Evolutionary conservation across 1,284 basidiomycete genomes (phyloP).

Genomic region (Irpex rosettiformis): DNA sequence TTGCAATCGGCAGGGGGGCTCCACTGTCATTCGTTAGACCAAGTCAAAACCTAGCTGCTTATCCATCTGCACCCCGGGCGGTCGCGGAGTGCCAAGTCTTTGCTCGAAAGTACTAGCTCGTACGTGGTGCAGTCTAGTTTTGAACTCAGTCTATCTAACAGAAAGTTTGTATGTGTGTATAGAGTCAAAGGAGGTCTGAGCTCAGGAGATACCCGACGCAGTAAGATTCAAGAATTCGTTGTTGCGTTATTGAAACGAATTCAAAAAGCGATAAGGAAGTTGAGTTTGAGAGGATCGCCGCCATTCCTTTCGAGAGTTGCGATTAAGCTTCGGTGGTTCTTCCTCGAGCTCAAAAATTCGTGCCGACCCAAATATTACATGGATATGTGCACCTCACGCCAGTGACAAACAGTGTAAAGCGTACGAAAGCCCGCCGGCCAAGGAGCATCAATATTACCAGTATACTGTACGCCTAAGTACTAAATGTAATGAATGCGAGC

Average conservation of each 20-base stretch:
- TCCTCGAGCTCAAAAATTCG: too few relatives aligned
- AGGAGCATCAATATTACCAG: background rate
- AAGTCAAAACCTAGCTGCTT: background rate
- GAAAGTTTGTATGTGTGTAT: background rate
- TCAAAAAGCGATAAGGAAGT: background rate
- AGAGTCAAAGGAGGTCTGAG: background rate
- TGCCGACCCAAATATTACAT: too few relatives aligned
- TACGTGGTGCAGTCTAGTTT: background rate
- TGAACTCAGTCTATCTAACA: background rate
- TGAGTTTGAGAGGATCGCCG: background rate
- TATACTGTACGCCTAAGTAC: constrained; percentile 1
- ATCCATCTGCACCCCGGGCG: too few relatives aligned
- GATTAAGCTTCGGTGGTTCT: background rate
- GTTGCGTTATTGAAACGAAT: too few relatives aligned
- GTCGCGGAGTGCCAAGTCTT: background rate
- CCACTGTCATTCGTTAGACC: background rate
- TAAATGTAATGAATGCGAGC: background rate
- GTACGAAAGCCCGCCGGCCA: background rate
- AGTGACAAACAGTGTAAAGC: too few relatives aligned
- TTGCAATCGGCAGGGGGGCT: background rate
- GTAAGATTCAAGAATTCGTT: too few relatives aligned
- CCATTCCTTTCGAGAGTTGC: background rate
- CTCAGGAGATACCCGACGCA: background rate
- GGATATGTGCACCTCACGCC: too few relatives aligned
- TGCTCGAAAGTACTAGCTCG: too few relatives aligned